Base-by-base conservation (phyloP, 2,329 filamentous ascomycete species). In the Scedosporium apiospermum region DNA sequence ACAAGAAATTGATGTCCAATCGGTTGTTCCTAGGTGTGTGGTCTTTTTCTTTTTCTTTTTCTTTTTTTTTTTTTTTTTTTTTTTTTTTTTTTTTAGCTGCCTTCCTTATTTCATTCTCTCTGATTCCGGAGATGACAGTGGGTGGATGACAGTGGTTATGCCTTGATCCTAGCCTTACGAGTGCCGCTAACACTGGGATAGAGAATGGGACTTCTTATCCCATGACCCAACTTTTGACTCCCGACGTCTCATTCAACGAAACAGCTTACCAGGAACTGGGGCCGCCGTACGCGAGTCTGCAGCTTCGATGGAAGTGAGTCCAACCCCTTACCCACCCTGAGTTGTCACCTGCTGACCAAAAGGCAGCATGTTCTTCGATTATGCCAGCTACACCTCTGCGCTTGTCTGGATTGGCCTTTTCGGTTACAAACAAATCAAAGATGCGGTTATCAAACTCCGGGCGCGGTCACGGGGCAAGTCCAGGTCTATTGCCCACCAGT, bases 351-450 rank as follows among this genome's bases (percentile, higher is more conserved):
- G 4, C 6, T 1, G 4, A 27, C 21, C 49, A 70, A 72, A 21
- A 21, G 16, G 3, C n/a, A 49, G 44, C 3, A 82, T 82, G 65
- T 85, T 85, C 71, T 86, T 85, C 69, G 82, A 83, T 68, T 86
- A 86, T 63, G 82, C 84, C 5, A 80, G 82, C 7, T 81, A 84
- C 63, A 77, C 81, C 1, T 85, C 83, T 1, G 82, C 82, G 0
- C 75, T 86, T 58, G 79, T 80, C 5, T 87, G 84, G 83, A 82
- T 85, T 69, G 72, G 72, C 3, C 77, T 83, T 0, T 86, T 86
- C 63, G 81, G 83, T 0, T 82, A 74, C 51, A 66, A 74, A 0
- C 76, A 82, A 63, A 75, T 86, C 57, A 75, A 72, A 26, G 70
- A 71, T 1, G 82, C 78, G 18, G 67, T 80, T 23, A 65, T 64